These are phyloP conservation scores for Microsporum audouinii DNA, from an alignment of 2,329 filamentous ascomycete species.

Conservation along the genomic window DNA sequence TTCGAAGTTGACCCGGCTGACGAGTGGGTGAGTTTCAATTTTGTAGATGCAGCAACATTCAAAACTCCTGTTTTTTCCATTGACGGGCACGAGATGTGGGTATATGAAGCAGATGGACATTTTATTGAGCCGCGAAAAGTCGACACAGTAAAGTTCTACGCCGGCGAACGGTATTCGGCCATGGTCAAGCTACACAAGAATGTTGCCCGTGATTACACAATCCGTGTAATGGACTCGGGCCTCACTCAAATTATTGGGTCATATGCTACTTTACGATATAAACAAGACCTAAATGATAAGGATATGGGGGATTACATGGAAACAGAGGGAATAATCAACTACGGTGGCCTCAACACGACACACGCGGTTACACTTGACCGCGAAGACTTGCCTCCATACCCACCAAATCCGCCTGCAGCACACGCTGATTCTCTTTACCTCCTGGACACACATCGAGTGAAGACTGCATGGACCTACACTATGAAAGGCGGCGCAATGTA, in stretches of 20 bases:
- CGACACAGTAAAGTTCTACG: conserved; percentile 24
- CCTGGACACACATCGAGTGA: conserved; percentile 8
- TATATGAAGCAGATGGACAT: conserved; percentile 36
- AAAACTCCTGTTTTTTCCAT: conserved; percentile 28
- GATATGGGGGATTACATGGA: not conserved
- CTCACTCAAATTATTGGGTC: conserved; percentile 44
- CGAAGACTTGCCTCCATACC: conserved; percentile 30
- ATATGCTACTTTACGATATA: conserved; percentile 38
- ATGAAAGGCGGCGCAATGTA: conserved; percentile 4
- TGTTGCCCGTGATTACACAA: conserved; percentile 27
- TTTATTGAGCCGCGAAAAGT: conserved; percentile 32
- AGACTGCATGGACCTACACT: conserved; percentile 2
- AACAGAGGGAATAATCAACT: not conserved
- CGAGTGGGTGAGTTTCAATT: not conserved
- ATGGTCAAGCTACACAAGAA: conserved; percentile 31
- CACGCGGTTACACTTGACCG: not conserved
- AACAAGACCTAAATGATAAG: conserved; percentile 16
- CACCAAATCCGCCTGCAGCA: conserved; percentile 30
- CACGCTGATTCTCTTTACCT: conserved; percentile 22
- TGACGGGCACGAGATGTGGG: conserved; percentile 35
- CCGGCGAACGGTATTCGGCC: conserved; percentile 32
- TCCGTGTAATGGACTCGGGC: conserved; percentile 39
- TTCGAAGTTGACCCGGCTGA: not conserved
- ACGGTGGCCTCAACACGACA: not conserved
- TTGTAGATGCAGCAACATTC: conserved; percentile 11